phyloP scores from a whole-genome alignment of 768 basidiomycete genomes.

The Russula griseocarnosa region DNA sequence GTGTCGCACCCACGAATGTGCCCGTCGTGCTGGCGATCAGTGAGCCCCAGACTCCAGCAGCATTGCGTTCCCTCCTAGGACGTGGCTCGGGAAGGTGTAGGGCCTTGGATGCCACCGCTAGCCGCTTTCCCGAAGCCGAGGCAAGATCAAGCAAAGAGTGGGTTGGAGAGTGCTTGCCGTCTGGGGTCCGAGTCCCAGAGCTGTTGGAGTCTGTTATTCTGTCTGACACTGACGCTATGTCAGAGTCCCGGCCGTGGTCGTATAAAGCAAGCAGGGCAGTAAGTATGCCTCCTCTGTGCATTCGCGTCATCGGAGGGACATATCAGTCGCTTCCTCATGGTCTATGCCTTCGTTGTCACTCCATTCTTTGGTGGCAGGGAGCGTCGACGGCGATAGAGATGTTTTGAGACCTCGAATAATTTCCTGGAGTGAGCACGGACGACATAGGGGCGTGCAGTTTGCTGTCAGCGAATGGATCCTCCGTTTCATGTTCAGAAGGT shows the following conservation, averaged over 20 bases:
- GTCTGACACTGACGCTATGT: conserved; percentile 13
- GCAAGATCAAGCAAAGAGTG: conserved; percentile 22
- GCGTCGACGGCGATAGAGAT: conserved; percentile 10
- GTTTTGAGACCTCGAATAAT: conserved; percentile 12
- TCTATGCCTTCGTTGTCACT: conserved; percentile 11
- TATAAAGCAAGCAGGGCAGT: conserved; percentile 65
- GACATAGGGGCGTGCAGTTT: conserved; percentile 41
- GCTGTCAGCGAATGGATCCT: conserved; percentile 8
- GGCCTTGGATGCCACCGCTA: conserved; percentile 20
- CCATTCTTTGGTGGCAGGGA: background rate
- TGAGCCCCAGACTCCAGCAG: conserved; percentile 63
- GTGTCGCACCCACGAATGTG: conserved; percentile 57
- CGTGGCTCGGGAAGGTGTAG: conserved; percentile 25
- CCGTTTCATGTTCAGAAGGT: conserved; percentile 32
- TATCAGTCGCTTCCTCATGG: conserved; percentile 14
- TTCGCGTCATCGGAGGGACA: conserved; percentile 27
- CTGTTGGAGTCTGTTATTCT: conserved; percentile 27
- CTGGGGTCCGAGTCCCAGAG: conserved; percentile 29
- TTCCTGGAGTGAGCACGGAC: conserved; percentile 42
- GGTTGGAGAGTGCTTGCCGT: conserved; percentile 16
- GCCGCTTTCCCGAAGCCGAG: conserved; percentile 12
- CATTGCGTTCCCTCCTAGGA: conserved; percentile 43
- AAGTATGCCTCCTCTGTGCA: conserved; percentile 55
- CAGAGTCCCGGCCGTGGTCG: conserved; percentile 44
- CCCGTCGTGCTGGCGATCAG: conserved; percentile 63